These are phyloP conservation scores for Aureobasidium sp. DNA, from an alignment of 2,329 filamentous ascomycete genomes.

Conservation along the genomic window DNA sequence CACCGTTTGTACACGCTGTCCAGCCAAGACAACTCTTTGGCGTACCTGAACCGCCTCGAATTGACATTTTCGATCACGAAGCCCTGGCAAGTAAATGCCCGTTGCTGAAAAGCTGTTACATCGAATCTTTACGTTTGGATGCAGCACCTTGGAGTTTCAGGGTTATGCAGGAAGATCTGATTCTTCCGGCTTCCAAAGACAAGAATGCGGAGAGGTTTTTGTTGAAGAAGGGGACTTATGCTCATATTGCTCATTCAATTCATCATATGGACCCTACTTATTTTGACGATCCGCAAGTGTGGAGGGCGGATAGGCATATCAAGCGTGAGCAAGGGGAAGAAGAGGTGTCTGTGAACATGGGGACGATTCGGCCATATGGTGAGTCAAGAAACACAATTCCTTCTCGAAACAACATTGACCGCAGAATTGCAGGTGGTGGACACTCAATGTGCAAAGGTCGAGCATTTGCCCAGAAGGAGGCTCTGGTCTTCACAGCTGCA, in stretches of 20 bases:
- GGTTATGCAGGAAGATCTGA: constrained; percentile 27
- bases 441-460: constrained; percentile 41
- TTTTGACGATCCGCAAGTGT: constrained; percentile 25
- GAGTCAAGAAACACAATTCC: constrained; percentile 12
- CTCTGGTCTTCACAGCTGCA: constrained; percentile 42
- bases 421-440: constrained; percentile 33
- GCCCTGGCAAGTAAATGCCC: constrained; percentile 26
- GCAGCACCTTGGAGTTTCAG: constrained; percentile 29
- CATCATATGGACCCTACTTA: constrained; percentile 29
- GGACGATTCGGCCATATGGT: constrained; percentile 38
- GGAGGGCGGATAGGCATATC: constrained; percentile 27
- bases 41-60: constrained; percentile 25
- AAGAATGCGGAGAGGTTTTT: constrained; percentile 24
- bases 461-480: constrained; percentile 42
- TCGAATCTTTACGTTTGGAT: constrained; percentile 29
- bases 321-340: constrained; percentile 21
- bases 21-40: constrained; percentile 25
- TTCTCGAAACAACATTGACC: not conserved
- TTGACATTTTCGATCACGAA: constrained; percentile 26
- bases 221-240: constrained; percentile 28
- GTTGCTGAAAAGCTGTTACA: constrained; percentile 30
- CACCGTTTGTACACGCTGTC: constrained; percentile 22
- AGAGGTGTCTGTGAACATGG: constrained; percentile 29
- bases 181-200: constrained; percentile 24
- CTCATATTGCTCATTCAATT: constrained; percentile 29